Evolutionary conservation across 257 asterid genomes (phyloP), one percentile per base, ranked within the genome.

Genomic region (Mitragyna speciosa): DNA sequence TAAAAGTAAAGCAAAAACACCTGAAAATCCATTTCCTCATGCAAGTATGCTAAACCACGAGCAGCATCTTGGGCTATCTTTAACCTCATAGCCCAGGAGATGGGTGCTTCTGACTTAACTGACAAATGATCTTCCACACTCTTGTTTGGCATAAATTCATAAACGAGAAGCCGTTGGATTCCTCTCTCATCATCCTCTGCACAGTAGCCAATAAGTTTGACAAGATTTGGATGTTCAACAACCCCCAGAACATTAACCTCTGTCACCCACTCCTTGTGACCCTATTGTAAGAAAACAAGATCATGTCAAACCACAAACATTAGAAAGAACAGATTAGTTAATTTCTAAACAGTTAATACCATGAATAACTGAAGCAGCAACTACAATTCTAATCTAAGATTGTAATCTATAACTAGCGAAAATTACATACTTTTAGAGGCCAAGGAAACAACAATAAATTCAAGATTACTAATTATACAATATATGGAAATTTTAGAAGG

Each of bases 21-120:
- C 98, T 96, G 99, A 90, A 96, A 90, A 51, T 92, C 98, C 99
- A 96, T 96, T 84, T 90, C 97, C 80, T 96, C 98, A 19, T 96
- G 99, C 63, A 96, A 84, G 87, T 94, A 94, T 2, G 96, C 85
- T 78, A 96, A 83, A 61, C 99, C 99, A 61, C 94, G 87, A 30
- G 99, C 99, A 80, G 99, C 90, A 84, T 96, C 97, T 61, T 86
- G 89, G 82, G 99, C 98, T 65, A 96, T 83, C 86, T 87, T 92
- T 82, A 96, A 91, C 93, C 99, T 89, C 92, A 79, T 89, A 30
- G 87, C 82, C 99, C 99, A 96, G 26, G 98, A 83, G 81, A 96
- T 97, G 41, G 98, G 89, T 31, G 87, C 77, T 72, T 48, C 83
- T 10, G 95, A 84, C 86, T 83, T 89, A 30, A 79, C 65, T 58